Conservation (phyloP, 306 rosid species). For the Sesbania bispinosa region DNA sequence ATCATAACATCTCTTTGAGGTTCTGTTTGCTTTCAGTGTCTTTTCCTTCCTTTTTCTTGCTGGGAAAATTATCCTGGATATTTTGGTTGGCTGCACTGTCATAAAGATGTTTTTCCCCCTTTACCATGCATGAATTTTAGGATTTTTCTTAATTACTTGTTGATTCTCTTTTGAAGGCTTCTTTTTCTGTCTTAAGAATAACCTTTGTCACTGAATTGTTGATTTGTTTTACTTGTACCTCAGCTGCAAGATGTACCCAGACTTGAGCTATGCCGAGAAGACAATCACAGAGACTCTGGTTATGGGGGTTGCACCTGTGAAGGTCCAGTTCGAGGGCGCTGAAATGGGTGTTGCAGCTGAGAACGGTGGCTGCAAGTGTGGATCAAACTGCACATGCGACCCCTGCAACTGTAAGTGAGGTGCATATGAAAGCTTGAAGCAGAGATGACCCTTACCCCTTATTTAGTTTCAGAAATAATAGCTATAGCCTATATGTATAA, state of each 20-base stretch:
- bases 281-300: constrained; percentile 46
- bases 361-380: constrained; percentile 61
- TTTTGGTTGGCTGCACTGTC: not conserved
- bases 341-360: constrained; percentile 33
- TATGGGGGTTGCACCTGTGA: constrained; percentile 43
- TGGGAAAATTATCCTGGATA: too few relatives aligned
- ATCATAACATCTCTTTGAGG: too few relatives aligned
- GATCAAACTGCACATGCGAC: constrained; percentile 61
- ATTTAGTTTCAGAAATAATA: too few relatives aligned
- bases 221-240: not conserved
- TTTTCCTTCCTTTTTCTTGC: too few relatives aligned
- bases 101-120: not conserved
- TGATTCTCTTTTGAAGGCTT: too few relatives aligned
- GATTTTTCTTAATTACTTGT: too few relatives aligned
- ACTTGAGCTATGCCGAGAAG: constrained; percentile 38
- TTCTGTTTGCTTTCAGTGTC: too few relatives aligned
- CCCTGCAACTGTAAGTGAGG: constrained; percentile 66
- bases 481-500: too few relatives aligned
- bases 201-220: too few relatives aligned
- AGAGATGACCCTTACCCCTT: constrained; percentile 10
- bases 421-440: constrained; percentile 16
- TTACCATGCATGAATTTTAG: too few relatives aligned
- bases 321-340: constrained; percentile 25
- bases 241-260: constrained; percentile 58
- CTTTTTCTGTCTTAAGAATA: too few relatives aligned